Percentiles rank a stretch among this genome's conserved stretches.
phyloP scores from a whole-genome alignment of 257 asterid species.

The Solanum clarkiae region DNA sequence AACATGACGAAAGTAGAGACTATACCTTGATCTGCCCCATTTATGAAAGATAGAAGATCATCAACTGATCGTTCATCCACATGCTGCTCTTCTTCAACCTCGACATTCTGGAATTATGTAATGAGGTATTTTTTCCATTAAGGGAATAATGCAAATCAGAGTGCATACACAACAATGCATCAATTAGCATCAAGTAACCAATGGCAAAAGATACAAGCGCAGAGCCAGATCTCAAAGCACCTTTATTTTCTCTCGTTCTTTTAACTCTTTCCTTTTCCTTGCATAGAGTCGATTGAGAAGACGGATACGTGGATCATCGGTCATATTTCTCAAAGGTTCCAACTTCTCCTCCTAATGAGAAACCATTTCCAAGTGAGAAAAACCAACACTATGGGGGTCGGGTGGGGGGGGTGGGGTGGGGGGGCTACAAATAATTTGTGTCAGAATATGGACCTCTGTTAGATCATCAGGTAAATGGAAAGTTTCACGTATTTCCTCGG shows the following conservation, averaged over 20 bases:
- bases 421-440: neutral
- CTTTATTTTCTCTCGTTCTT: constrained; percentile 71
- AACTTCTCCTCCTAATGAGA: constrained; percentile 78
- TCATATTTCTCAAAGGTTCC: constrained; percentile 86
- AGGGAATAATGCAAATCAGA: constrained; percentile 1
- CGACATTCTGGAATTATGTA: constrained; percentile 43
- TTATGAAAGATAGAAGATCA: constrained; percentile 81
- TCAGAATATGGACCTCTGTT: constrained; percentile 57
- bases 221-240: constrained; percentile 23
- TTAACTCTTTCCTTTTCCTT: constrained; percentile 83
- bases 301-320: constrained; percentile 92
- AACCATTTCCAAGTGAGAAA: neutral
- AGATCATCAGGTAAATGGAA: constrained; percentile 95
- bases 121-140: constrained; percentile 10
- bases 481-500: constrained; percentile 88
- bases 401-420: neutral
- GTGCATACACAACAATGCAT: neutral
- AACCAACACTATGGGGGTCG: neutral
- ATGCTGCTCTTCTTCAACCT: constrained; percentile 67
- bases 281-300: constrained; percentile 82
- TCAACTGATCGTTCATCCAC: constrained; percentile 90
- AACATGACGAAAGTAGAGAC: neutral
- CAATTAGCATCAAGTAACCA: neutral
- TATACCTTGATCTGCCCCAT: constrained; percentile 62
- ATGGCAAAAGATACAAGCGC: neutral